Percentiles rank a stretch among this genome's conserved stretches.
These are phyloP conservation scores for Chlamydomonas sphaeroides DNA, from an alignment of 139 green algal genomes.

Conservation along the genomic window DNA sequence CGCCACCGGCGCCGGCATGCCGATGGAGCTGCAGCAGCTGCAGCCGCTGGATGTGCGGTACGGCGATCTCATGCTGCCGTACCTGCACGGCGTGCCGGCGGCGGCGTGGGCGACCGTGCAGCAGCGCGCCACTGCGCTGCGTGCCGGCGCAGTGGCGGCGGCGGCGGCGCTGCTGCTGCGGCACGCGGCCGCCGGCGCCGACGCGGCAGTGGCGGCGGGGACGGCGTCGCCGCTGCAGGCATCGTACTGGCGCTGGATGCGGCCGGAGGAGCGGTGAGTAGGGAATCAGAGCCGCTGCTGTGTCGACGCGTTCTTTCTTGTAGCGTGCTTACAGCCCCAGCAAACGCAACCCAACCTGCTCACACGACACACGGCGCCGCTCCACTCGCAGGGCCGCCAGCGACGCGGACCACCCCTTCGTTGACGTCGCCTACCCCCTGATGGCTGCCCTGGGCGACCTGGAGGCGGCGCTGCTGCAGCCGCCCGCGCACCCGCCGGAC, in stretches of 20 bases:
- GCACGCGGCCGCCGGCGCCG: slow-evolving; percentile 12
- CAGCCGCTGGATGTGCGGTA: slow-evolving; percentile 45
- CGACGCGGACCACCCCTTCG: slow-evolving; percentile 60
- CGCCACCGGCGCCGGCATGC: slow-evolving; percentile 15
- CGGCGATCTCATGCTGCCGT: slow-evolving; percentile 18
- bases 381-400: slow-evolving; percentile 36
- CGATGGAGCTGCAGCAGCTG: slow-evolving; percentile 32
- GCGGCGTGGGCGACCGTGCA: slow-evolving; percentile 1
- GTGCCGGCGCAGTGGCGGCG: not conserved
- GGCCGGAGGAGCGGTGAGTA: slow-evolving; percentile 55
- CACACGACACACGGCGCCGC: not conserved
- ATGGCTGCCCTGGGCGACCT: slow-evolving; percentile 54
- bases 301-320: not conserved
- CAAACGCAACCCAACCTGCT: not conserved
- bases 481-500: not conserved
- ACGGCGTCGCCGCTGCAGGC: slow-evolving; percentile 54
- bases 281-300: too few species aligned
- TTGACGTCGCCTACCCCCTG: slow-evolving; percentile 66
- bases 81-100: not conserved
- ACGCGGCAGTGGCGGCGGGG: slow-evolving; percentile 16
- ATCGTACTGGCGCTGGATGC: slow-evolving; percentile 63
- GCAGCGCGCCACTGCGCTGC: not conserved
- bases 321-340: not conserved
- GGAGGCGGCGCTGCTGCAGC: slow-evolving; percentile 48
- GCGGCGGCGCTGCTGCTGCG: slow-evolving; percentile 32